phyloP scores from a whole-genome alignment of 495 filamentous ascomycete species.

The Aspergillus olivimuriae region DNA sequence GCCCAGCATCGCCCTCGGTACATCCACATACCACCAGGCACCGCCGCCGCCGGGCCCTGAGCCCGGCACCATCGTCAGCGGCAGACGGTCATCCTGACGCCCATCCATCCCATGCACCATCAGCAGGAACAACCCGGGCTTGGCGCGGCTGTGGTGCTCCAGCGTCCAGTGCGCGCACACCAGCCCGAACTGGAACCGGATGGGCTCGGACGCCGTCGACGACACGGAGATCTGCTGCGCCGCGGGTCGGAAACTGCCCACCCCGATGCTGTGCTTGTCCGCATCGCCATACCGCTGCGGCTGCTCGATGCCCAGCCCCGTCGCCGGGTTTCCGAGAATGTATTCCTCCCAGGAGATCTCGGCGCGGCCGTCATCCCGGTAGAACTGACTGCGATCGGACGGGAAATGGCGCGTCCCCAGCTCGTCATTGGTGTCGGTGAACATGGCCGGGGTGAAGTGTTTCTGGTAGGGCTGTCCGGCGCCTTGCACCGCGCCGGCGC shows the following conservation, averaged over 20 bases:
- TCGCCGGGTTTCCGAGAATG: slow-evolving; percentile 46
- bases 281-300: slow-evolving; percentile 48
- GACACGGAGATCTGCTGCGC: slow-evolving; percentile 50
- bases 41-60: slow-evolving; percentile 51
- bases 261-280: slow-evolving; percentile 57
- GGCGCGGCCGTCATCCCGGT: slow-evolving; percentile 51
- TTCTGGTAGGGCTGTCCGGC: slow-evolving; percentile 52
- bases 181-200: slow-evolving; percentile 72
- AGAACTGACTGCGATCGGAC: slow-evolving; percentile 57
- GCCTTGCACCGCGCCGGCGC: slow-evolving; percentile 59
- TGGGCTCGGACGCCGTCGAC: slow-evolving; percentile 38
- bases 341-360: slow-evolving; percentile 75
- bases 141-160: slow-evolving; percentile 53
- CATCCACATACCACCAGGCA: slow-evolving; percentile 70
- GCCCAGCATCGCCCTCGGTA: slow-evolving; percentile 59
- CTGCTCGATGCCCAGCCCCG: slow-evolving; percentile 31
- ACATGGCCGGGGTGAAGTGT: slow-evolving; percentile 60
- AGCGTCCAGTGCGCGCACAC: slow-evolving; percentile 75
- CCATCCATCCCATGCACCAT: slow-evolving; percentile 61
- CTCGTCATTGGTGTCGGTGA: slow-evolving; percentile 74
- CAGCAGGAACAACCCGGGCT: slow-evolving; percentile 60
- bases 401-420: slow-evolving; percentile 82
- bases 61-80: slow-evolving; percentile 43
- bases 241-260: slow-evolving; percentile 53
- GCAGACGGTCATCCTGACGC: slow-evolving; percentile 55